Evolutionary conservation across 2,329 filamentous ascomycete genomes (phyloP), one percentile per base, ranked within the genome.

Genomic region (Fusarium mangiferae): DNA sequence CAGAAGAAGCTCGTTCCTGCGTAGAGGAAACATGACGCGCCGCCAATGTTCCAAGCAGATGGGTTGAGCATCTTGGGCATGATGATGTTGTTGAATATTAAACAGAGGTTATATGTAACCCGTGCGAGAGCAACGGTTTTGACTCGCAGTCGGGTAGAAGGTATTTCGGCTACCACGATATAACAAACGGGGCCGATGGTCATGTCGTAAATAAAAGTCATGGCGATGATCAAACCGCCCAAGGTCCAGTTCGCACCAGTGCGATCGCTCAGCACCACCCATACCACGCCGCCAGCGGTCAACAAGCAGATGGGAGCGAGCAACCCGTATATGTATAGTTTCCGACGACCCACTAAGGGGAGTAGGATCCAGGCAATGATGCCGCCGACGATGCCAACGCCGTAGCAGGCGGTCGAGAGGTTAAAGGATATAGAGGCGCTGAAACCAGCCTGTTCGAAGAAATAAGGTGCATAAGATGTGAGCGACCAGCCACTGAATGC

Each of bases 401-500:
- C 81, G 13, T 81, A 83, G 39, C 82, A 83, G 5, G 80, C 81
- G 17, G 85, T 78, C 11, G 81, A 80, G 55, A 87, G 80, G 52
- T 79, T 81, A 68, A 84, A 85, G 0, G 83, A 82, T 15, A 81
- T 76, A 2, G 77, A 71, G 33, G 81, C 75, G 36, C 77, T 69
- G 44, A 86, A 80, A 44, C 85, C 85, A 8, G 84, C 80, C 62
- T 84, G 83, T 39, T 82, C 78, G 75, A 84, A 84, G 74, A 86
- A 86, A 75, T 84, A 86, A 7, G 83, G 67, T 3, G 73, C 73
- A 35, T 77, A 77, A 3, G 62, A 63, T 6, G 72, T 77, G 33
- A 78, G 49, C 2, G 69, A 67, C 36, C 56, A 76, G 7, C 78
- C 78, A 14, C 73, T 77, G 11, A 80, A 71, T 7, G 75, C 77